Percentiles rank a stretch among this genome's conserved stretches.
Evolutionary conservation across 768 basidiomycete species (phyloP).

Genomic region (Hericium alpestre): DNA sequence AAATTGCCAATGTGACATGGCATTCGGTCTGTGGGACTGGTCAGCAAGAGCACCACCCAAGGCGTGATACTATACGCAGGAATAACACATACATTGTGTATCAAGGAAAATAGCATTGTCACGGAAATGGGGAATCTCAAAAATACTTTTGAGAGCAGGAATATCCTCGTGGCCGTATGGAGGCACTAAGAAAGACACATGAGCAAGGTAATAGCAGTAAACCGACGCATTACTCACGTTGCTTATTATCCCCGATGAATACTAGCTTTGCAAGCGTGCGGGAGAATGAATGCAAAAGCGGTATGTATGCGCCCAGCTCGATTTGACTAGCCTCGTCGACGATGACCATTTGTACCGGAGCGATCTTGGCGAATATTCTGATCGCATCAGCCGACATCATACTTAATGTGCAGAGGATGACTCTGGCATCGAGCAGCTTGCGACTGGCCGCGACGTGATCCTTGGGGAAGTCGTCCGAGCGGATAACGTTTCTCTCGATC

Average conservation of each 20-base stretch:
- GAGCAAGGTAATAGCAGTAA: conserved; percentile 1
- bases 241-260: conserved; percentile 24
- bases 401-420: conserved; percentile 38
- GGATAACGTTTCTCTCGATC: conserved; percentile 26
- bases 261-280: conserved; percentile 17
- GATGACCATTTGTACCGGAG: conserved; percentile 29
- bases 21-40: conserved; percentile 23
- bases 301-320: conserved; percentile 30
- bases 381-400: conserved; percentile 28
- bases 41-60: background rate
- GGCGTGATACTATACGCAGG: background rate
- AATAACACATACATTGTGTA: conserved; percentile 22
- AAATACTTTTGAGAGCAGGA: conserved; percentile 21
- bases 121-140: conserved; percentile 22
- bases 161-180: conserved; percentile 24
- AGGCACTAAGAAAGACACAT: conserved; percentile 18
- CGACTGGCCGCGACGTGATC: conserved; percentile 12
- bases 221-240: conserved; percentile 19
- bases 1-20: conserved; percentile 22
- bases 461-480: conserved; percentile 22
- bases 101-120: conserved; percentile 19
- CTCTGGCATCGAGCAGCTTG: conserved; percentile 19
- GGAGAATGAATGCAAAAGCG: conserved; percentile 18
- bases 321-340: conserved; percentile 42
- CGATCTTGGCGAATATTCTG: conserved; percentile 14